Base-by-base conservation (phyloP, 176 grass and related monocot genomes). In the Aegilops bicornis region DNA sequence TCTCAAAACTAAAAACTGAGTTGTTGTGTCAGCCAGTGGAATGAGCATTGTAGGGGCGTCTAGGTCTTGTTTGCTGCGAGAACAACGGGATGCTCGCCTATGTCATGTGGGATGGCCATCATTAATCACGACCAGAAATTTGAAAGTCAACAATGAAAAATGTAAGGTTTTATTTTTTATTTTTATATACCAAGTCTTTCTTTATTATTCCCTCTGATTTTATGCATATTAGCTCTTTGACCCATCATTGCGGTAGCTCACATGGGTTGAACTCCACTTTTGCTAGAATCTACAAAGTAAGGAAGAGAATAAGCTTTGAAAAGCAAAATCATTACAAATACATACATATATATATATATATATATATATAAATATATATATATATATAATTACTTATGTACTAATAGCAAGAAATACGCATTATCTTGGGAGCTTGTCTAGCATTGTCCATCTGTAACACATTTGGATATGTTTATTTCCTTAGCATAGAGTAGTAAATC, bases 401-500 rank as follows among this genome's bases (percentile, higher is more conserved):
- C 27, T 73, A 37, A 30, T 11, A 20, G 62, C 17, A 71, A 78
- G 73, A 48, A 31, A 2, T 40, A 5, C 27, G 82, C 90, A 4
- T 88, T 82, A 19, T 91, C 20, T 11, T n/a, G 1, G 20, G 42
- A 78, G n/a, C 30, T 64, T 63, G 39, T 82, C 58, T 86, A 10
- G 27, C 65, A 91, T 64, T 86, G 24, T 82, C 72, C 87, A 65
- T 45, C 40, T 19, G 37, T 71, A 66, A 82, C 52, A 59, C 31
- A 82, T 10, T 2, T 7, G 0, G 70, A 30, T 39, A 88, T 24
- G 64, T 73, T 82, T 11, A 24, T 42, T 42, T 82, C 61, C 54
- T 86, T 86, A 32, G 66, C 43, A 85, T 82, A 91, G 5, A 48
- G 66, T 33, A 88, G 32, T 67, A 91, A 78, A 65, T 88, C 78